Conservation (phyloP, 2,329 filamentous ascomycete species). For the Apiospora saccharicola region DNA sequence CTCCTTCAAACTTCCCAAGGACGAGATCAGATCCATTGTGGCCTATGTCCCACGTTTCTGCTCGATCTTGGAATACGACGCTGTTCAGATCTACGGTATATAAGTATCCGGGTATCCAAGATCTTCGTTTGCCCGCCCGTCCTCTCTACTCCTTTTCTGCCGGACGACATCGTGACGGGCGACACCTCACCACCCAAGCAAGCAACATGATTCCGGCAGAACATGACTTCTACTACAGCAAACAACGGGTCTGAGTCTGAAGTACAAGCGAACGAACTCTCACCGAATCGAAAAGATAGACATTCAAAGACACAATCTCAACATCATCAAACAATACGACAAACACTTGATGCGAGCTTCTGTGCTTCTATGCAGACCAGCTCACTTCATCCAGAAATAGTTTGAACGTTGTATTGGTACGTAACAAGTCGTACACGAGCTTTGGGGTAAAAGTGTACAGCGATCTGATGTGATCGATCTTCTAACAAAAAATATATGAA, state of each 20-base stretch:
- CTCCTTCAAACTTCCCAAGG: conserved; percentile 5
- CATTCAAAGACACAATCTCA: neutral
- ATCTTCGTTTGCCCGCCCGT: too few relatives aligned
- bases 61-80: neutral
- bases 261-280: neutral
- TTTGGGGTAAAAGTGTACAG: conserved; percentile 4
- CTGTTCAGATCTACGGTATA: neutral
- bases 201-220: neutral
- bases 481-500: conserved; percentile 11
- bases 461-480: conserved; percentile 2
- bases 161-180: too few relatives aligned
- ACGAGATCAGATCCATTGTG: neutral
- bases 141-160: too few relatives aligned
- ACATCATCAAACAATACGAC: neutral
- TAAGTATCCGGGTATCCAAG: neutral
- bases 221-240: neutral
- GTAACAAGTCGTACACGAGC: neutral
- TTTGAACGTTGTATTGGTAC: neutral
- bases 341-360: neutral
- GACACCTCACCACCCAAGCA: neutral
- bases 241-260: neutral
- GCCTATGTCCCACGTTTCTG: neutral
- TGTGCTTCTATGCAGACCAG: neutral
- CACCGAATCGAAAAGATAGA: neutral
- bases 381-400: neutral